phyloP scores from a whole-genome alignment of 176 grass and related monocot genomes.

The Aegilops speltoides region DNA sequence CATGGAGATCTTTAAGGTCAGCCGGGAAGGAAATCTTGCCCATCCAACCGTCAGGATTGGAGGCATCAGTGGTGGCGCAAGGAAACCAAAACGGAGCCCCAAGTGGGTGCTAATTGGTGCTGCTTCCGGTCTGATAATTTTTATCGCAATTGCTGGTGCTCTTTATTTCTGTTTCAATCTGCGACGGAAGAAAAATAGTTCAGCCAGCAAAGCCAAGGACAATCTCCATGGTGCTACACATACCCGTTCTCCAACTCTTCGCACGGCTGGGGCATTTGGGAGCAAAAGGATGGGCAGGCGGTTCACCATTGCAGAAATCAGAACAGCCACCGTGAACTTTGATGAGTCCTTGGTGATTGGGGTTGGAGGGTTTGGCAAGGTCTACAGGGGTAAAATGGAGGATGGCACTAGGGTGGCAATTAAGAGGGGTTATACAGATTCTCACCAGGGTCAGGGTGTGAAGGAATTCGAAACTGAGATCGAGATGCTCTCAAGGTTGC shows the following conservation, averaged over 20 bases:
- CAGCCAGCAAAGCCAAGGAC: slow-evolving; percentile 33
- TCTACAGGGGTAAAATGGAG: slow-evolving; percentile 73
- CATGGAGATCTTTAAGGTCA: slow-evolving; percentile 98
- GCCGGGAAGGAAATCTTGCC: slow-evolving; percentile 67
- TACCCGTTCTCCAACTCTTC: slow-evolving; percentile 30
- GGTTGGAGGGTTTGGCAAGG: slow-evolving; percentile 92
- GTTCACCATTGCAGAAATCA: slow-evolving; percentile 74
- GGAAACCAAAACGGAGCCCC: slow-evolving; percentile 44
- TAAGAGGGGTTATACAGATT: slow-evolving; percentile 70
- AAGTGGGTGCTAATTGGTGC: slow-evolving; percentile 54
- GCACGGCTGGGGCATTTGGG: slow-evolving; percentile 29
- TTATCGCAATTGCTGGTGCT: slow-evolving; percentile 38
- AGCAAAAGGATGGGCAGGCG: slow-evolving; percentile 45
- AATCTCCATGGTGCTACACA: slow-evolving; percentile 59
- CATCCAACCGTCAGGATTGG: slow-evolving; percentile 58
- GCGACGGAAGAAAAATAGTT: slow-evolving; percentile 37
- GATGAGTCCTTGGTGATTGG: slow-evolving; percentile 85
- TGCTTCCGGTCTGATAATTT: slow-evolving; percentile 46
- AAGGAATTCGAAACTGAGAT: slow-evolving; percentile 98
- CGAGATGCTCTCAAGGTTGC: slow-evolving; percentile 88
- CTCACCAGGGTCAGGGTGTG: slow-evolving; percentile 82
- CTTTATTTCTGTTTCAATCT: slow-evolving; percentile 33
- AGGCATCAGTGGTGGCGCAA: slow-evolving; percentile 17
- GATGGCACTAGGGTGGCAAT: slow-evolving; percentile 59
- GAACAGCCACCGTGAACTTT: slow-evolving; percentile 74